These are phyloP conservation scores for Paramecium sexaurelia DNA, from an alignment of 73 alveolate genomes.

Conservation along the genomic window DNA sequence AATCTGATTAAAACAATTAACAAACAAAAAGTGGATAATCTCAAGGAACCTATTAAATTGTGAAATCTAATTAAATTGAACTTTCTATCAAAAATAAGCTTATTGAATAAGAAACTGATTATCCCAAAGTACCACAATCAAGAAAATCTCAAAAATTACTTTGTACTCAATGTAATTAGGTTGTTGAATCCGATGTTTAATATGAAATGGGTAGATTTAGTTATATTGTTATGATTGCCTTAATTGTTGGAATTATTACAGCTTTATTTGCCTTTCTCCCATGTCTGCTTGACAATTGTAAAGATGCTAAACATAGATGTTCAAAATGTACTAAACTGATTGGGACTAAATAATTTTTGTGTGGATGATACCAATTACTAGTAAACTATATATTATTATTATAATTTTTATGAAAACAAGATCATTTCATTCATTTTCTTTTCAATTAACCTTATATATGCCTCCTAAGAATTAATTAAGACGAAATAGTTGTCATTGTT, in stretches of 20 bases:
- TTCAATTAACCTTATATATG: neutral
- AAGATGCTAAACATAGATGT: slow-evolving; percentile 53
- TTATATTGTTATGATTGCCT: neutral
- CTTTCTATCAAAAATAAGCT: neutral
- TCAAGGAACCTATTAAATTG: neutral
- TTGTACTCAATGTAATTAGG: neutral
- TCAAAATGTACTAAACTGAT: neutral
- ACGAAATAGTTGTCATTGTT: neutral
- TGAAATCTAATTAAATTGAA: neutral
- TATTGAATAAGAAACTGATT: slow-evolving; percentile 8
- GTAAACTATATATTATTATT: neutral
- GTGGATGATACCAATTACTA: slow-evolving; percentile 9
- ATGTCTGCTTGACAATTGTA: neutral
- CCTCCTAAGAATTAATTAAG: neutral
- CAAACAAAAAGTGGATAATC: neutral
- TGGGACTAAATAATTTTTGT: slow-evolving; percentile 41
- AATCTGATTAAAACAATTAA: neutral
- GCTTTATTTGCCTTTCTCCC: slow-evolving; percentile 24
- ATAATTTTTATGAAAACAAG: neutral
- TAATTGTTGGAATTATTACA: slow-evolving; percentile 24
- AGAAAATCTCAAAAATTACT: neutral
- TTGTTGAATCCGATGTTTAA: neutral
- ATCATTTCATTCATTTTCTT: neutral
- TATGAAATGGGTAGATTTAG: slow-evolving; percentile 31
- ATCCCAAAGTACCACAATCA: slow-evolving; percentile 44